Percentiles rank a stretch among this genome's conserved stretches.
These are phyloP conservation scores for Meira nashicola DNA, from an alignment of 1,284 basidiomycete genomes.

Conservation along the genomic window DNA sequence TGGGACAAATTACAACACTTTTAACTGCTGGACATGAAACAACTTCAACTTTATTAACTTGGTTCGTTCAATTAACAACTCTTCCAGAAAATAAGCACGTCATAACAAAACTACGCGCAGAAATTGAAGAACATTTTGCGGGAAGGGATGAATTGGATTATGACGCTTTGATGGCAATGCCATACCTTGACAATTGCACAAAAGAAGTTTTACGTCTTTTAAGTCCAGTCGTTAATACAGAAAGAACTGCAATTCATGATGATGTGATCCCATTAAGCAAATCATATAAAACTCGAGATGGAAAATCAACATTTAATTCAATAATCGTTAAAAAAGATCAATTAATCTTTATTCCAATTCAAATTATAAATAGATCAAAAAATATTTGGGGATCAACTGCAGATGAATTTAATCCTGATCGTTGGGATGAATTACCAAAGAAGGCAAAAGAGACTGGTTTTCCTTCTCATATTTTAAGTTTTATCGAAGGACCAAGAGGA, in stretches of 20 bases:
- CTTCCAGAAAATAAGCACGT: slow-evolving; percentile 16
- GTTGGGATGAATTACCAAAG: slow-evolving; percentile 31
- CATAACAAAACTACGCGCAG: slow-evolving; percentile 35
- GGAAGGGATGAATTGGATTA: slow-evolving; percentile 23
- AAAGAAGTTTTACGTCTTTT: slow-evolving; percentile 38
- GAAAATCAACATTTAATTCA: slow-evolving; percentile 25
- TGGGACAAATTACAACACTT: slow-evolving; percentile 41
- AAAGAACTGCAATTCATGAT: slow-evolving; percentile 23
- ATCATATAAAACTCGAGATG: slow-evolving; percentile 27
- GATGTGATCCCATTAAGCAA: slow-evolving; percentile 37
- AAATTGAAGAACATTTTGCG: slow-evolving; percentile 33
- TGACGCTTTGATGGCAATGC: slow-evolving; percentile 36
- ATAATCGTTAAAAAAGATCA: slow-evolving; percentile 31
- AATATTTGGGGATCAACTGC: slow-evolving; percentile 41
- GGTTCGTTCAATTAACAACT: slow-evolving; percentile 39
- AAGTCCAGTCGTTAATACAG: slow-evolving; percentile 33
- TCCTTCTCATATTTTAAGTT: slow-evolving; percentile 33
- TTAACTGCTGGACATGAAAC: slow-evolving; percentile 35
- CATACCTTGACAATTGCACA: slow-evolving; percentile 37
- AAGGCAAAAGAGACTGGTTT: slow-evolving; percentile 20
- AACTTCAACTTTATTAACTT: slow-evolving; percentile 39
- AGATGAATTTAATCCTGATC: slow-evolving; percentile 30
- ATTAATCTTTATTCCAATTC: slow-evolving; percentile 36
- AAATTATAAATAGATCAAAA: slow-evolving; percentile 24
- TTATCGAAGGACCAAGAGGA: slow-evolving; percentile 39